A percentile compares a stretch with the other conserved stretches of the same genome.
phyloP scores from a whole-genome alignment of 1,284 basidiomycete genomes.

The Apiotrichum gamsii region DNA sequence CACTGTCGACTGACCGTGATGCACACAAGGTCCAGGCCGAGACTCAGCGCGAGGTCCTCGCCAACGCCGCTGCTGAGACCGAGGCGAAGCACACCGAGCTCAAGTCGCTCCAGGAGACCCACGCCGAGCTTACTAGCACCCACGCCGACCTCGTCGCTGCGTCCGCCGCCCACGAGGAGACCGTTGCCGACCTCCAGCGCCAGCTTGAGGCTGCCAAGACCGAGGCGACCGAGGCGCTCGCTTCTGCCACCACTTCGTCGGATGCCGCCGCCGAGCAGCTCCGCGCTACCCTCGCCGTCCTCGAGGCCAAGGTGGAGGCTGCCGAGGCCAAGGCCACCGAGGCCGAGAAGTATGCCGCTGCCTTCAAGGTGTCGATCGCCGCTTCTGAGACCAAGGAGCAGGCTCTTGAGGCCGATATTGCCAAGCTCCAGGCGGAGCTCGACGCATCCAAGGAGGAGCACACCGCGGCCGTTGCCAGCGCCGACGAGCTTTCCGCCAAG shows the following conservation, averaged over 20 bases:
- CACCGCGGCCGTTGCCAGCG: neutral
- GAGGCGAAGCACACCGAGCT: conserved; percentile 17
- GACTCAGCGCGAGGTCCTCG: conserved; percentile 11
- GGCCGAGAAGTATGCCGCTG: neutral
- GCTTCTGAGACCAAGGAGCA: conserved; percentile 16
- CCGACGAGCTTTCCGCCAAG: conserved; percentile 5
- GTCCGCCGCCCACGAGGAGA: conserved; percentile 17
- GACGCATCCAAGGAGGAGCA: conserved; percentile 5
- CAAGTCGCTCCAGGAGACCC: conserved; percentile 18
- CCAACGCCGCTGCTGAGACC: conserved; percentile 3
- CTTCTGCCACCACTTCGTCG: neutral
- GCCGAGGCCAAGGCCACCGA: neutral
- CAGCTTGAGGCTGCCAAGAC: conserved; percentile 18
- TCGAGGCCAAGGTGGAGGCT: neutral
- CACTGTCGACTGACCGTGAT: conserved; percentile 9
- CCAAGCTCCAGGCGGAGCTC: conserved; percentile 10
- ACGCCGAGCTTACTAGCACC: conserved; percentile 16
- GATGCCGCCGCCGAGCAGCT: conserved; percentile 4
- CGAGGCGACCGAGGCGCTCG: conserved; percentile 9
- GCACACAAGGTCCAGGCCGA: conserved; percentile 1
- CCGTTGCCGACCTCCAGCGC: conserved; percentile 18
- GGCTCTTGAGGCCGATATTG: conserved; percentile 14
- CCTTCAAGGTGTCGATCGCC: neutral
- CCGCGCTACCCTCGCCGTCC: neutral
- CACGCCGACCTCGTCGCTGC: conserved; percentile 20